These are phyloP conservation scores for Sanghuangporus sanghuang DNA, from an alignment of 1,284 basidiomycete genomes.

Conservation along the genomic window DNA sequence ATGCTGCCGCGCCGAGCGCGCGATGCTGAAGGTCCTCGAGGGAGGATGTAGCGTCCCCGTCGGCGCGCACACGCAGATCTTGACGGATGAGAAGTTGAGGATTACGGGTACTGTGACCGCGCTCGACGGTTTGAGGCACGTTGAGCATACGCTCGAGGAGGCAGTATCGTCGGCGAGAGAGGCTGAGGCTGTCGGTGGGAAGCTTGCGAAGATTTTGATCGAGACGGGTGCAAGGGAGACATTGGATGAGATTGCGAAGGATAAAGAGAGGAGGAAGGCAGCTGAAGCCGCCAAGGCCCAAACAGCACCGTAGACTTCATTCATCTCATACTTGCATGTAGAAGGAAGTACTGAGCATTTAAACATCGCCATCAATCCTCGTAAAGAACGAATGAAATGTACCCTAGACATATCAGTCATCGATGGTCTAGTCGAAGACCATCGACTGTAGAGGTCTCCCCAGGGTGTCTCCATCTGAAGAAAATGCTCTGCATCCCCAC, in stretches of 20 bases:
- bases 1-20: conserved; percentile 79
- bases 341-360: neutral
- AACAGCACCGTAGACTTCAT: neutral
- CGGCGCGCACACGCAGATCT: conserved; percentile 66
- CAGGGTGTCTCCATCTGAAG: conserved; percentile 14
- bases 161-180: conserved; percentile 52
- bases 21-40: conserved; percentile 83
- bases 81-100: conserved; percentile 38
- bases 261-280: conserved; percentile 52
- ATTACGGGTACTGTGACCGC: conserved; percentile 82
- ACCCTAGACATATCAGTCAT: conserved; percentile 6
- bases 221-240: conserved; percentile 70
- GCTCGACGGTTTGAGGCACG: conserved; percentile 64
- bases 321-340: neutral
- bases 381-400: conserved; percentile 8
- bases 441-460: conserved; percentile 27
- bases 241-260: conserved; percentile 75
- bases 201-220: conserved; percentile 60
- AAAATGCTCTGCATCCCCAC: conserved; percentile 48
- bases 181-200: conserved; percentile 64
- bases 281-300: conserved; percentile 21
- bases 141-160: conserved; percentile 58
- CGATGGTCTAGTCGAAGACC: conserved; percentile 28
- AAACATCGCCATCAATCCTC: neutral
- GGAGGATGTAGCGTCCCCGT: conserved; percentile 98